Evolutionary conservation across 2,329 filamentous ascomycete genomes (phyloP), one percentile per base, ranked within the genome.

Genomic region (Fusarium euwallaceae): DNA sequence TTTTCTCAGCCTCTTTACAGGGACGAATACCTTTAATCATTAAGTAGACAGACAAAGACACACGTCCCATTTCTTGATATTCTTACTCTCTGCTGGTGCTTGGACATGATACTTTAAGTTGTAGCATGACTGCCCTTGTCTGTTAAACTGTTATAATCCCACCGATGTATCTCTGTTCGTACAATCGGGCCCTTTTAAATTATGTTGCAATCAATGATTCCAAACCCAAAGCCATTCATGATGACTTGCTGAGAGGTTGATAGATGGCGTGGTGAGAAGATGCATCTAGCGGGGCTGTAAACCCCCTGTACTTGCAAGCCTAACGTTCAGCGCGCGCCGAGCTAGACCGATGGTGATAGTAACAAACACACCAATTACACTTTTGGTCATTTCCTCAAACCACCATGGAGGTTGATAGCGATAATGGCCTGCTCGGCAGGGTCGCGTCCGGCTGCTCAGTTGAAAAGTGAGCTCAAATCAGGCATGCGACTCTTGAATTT

Each of bases 361-460:
- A 55, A 55, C 51, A 34, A 55, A 55, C 51, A 55, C 51, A 11
- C 51, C 27, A 55, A 55, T 55, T 55, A 55, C n/a, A 55, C 51
- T 55, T 51, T 55, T 55, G 51, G 51, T 55, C 27, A 55, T 55
- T 55, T 55, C 27, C 11, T 32, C 27, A 55, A n/a, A 55, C 51
- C 51, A 73, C 39, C 53, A 91, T 91, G 89, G 89, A 91, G 66
- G 84, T 88, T 39, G 89, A 91, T 71, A 82, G 81, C 53, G 88
- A 88, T 72, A 87, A 89, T 58, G 87, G 85, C 34, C 81, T 86
- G 34, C 82, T 91, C 73, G 80, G 79, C 72, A 84, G 74, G 69
- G 83, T 90, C 74, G 88, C 89, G 24, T 80, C 83, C 20, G 89
- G 89, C 73, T 86, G 84, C 22, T 76, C 84, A 20, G 87, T 92